Conservation (phyloP, 2,329 filamentous ascomycete species). For the Aspergillus pseudotamarii region DNA sequence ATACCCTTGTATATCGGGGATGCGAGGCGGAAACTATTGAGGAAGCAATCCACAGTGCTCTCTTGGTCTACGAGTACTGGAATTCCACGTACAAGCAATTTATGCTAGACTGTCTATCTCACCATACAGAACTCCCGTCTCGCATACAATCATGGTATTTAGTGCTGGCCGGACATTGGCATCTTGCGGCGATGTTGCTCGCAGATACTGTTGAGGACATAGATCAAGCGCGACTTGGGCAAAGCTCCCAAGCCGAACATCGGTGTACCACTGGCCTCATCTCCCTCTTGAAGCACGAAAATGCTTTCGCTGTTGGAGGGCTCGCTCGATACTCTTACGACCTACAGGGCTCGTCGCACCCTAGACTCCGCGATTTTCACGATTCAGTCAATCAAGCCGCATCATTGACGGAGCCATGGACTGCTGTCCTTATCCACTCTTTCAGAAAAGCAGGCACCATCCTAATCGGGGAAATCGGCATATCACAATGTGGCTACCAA, state of each 20-base stretch:
- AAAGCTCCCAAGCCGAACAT: neutral
- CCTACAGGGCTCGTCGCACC: neutral
- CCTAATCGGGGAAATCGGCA: neutral
- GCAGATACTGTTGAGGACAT: constrained; percentile 58
- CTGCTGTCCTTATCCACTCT: neutral
- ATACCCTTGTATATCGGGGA: neutral
- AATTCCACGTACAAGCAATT: neutral
- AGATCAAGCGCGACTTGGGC: constrained; percentile 39
- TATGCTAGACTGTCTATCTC: neutral
- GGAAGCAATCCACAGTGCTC: neutral
- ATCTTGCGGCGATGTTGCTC: constrained; percentile 58
- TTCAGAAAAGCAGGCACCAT: neutral
- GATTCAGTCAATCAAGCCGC: neutral
- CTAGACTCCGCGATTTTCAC: neutral
- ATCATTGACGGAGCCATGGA: neutral
- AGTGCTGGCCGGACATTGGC: constrained; percentile 61
- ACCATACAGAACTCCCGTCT: neutral
- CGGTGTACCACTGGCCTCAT: neutral
- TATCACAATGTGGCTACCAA: neutral
- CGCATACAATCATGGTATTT: constrained; percentile 64
- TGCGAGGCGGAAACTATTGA: neutral
- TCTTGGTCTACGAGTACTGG: neutral
- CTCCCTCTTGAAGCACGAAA: neutral
- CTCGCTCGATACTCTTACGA: neutral
- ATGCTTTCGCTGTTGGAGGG: neutral